phyloP scores from a whole-genome alignment of 768 basidiomycete genomes.

The Lactifluus pinguis region DNA sequence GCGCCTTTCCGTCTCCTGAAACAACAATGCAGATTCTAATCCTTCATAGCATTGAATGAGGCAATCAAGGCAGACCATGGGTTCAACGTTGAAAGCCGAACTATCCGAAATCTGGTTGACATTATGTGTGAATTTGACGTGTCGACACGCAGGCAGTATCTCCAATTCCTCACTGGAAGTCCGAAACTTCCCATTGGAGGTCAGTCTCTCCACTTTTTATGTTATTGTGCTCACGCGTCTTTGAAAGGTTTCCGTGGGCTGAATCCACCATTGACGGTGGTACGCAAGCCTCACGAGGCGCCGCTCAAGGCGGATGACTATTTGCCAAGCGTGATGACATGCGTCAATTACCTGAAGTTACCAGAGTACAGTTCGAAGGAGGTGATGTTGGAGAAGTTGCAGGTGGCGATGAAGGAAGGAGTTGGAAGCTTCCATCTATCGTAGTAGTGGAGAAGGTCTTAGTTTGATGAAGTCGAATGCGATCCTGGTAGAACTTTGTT shows the following conservation, averaged over 20 bases:
- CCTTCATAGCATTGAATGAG: conserved; percentile 64
- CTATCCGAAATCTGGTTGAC: conserved; percentile 80
- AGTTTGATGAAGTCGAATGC: background rate
- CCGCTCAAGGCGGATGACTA: conserved; percentile 90
- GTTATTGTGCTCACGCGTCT: background rate
- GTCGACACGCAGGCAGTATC: conserved; percentile 69
- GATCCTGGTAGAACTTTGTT: background rate
- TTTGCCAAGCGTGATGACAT: conserved; percentile 97
- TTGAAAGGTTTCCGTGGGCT: conserved; percentile 82
- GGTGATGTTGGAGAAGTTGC: conserved; percentile 77
- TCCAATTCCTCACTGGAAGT: conserved; percentile 97
- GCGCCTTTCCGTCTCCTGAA: conserved; percentile 24
- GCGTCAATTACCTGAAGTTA: conserved; percentile 92
- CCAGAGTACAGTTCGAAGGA: conserved; percentile 89
- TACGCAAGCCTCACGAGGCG: conserved; percentile 91
- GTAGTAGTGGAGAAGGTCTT: conserved; percentile 48
- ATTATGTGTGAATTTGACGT: conserved; percentile 77
- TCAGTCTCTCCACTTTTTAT: conserved; percentile 28
- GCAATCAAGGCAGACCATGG: conserved; percentile 96
- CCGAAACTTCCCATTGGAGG: conserved; percentile 95
- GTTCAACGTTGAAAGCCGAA: conserved; percentile 89
- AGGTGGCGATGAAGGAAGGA: conserved; percentile 84
- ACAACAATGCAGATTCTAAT: conserved; percentile 9
- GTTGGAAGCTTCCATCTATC: conserved; percentile 97
- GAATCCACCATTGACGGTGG: conserved; percentile 90